Evolutionary conservation across 1,284 basidiomycete species (phyloP), one percentile per base, ranked within the genome.

Genomic region (Rhodotorula sp.): DNA sequence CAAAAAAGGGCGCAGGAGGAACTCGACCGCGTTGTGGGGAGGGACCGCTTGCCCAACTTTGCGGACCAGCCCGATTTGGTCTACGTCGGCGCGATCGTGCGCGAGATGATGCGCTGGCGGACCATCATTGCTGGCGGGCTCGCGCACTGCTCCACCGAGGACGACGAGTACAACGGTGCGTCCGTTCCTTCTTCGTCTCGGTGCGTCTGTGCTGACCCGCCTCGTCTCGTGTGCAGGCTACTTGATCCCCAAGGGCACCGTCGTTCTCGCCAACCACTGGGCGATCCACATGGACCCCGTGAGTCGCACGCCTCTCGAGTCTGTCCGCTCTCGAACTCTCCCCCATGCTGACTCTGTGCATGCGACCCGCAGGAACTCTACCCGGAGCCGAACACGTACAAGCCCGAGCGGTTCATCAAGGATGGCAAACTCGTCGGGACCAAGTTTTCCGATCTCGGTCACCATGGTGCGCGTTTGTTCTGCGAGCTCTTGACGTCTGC

Each of bases 251-350:
- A 79, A 78, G 60, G 80, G 80, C n/a, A 76, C 78, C 12, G 73
- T 78, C 2, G 68, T 81, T 16, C 69, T 81, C 34, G 79, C 77
- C 8, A 79, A 78, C n/a, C 79, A 80, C 62, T 81, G 79, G 79
- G 64, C 69, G 1, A 77, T 77, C 62, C 76, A 77, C 66, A 66
- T 79, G 43, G 74, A 75, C 45, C 69, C 70, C 23, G 62, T 65
- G 0, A 45, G 60, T 26, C 15, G 2, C 16, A 28, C 21, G 7
- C 28, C 28, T 2, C 28, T 50, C 14, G 7, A 3, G 3, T 28
- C 43, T 55, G 2, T 3, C 62, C 21, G 6, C 10, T 57, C 45
- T 18, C 15, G 3, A 31, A 34, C 7, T 34, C 5, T 34, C 34
- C 60, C 10, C 45, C 18, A 7, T 12, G 23, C 16, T 8, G 19